Conservation (phyloP, 2,329 filamentous ascomycete genomes). For the Ophiostoma sp. region DNA sequence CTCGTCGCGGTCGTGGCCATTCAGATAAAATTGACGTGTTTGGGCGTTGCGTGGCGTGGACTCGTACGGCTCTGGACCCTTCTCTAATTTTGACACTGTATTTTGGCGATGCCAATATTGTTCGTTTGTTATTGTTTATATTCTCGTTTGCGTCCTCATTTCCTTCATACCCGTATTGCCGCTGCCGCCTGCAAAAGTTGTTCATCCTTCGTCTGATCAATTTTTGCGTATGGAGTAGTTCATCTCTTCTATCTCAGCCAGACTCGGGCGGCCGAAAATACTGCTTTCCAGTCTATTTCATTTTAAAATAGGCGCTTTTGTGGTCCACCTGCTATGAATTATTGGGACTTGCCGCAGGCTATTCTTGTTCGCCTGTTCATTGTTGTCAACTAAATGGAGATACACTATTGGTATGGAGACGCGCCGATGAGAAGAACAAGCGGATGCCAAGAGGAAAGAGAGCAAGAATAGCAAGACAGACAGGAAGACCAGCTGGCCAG, state of each 20-base stretch:
- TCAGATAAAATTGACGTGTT: background rate
- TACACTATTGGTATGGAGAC: background rate
- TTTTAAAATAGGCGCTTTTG: constrained; percentile 4
- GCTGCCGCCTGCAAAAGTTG: background rate
- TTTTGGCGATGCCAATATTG: background rate
- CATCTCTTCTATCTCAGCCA: background rate
- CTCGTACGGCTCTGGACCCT: background rate
- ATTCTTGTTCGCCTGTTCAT: background rate
- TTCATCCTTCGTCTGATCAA: background rate
- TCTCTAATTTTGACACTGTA: background rate
- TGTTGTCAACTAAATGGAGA: background rate
- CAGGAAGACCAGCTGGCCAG: background rate
- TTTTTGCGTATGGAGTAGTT: background rate
- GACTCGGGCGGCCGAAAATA: background rate
- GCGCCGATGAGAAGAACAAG: background rate
- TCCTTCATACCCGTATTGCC: background rate
- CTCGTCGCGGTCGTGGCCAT: background rate
- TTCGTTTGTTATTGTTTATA: background rate
- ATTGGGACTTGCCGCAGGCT: background rate
- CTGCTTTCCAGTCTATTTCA: background rate
- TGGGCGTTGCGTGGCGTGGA: background rate
- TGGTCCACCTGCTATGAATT: background rate
- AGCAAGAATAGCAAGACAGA: background rate
- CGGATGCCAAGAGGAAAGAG: background rate
- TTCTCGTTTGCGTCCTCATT: background rate